phyloP scores from a whole-genome alignment of 352 stramenopile genomes.

The Phytophthora sojae region DNA sequence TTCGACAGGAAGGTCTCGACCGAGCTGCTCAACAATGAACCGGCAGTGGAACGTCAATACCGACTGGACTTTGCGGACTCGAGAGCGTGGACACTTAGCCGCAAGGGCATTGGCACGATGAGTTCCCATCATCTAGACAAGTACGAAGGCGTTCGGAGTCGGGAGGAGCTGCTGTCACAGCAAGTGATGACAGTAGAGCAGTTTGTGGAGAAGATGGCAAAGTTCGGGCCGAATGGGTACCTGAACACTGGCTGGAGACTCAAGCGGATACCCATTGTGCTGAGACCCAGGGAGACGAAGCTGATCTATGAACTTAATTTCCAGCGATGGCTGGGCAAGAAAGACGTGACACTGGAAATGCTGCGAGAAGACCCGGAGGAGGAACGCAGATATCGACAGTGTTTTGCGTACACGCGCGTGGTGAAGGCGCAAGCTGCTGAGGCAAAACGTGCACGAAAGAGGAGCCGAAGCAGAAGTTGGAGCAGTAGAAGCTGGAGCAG shows the following conservation, averaged over 20 bases:
- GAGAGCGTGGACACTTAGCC: background rate
- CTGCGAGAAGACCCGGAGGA: conserved; percentile 1
- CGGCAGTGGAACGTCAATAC: conserved; percentile 8
- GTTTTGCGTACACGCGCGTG: background rate
- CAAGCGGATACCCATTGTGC: background rate
- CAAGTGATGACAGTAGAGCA: background rate
- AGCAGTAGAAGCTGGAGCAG: background rate
- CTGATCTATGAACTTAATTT: background rate
- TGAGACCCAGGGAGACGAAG: background rate
- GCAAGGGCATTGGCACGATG: background rate
- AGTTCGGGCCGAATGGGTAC: background rate
- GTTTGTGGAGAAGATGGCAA: no score
- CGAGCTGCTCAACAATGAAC: background rate
- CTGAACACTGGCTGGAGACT: background rate
- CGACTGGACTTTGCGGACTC: conserved; percentile 8
- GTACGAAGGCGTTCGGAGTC: background rate
- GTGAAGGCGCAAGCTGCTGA: background rate
- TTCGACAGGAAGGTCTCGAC: background rate
- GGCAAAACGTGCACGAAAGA: background rate
- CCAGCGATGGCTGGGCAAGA: background rate
- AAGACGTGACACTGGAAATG: background rate
- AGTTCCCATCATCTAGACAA: background rate
- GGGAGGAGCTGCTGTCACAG: background rate
- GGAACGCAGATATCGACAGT: conserved; percentile 3
- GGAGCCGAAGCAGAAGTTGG: background rate